Conservation (phyloP, 2,329 filamentous ascomycete genomes). For the Cadophora malorum region DNA sequence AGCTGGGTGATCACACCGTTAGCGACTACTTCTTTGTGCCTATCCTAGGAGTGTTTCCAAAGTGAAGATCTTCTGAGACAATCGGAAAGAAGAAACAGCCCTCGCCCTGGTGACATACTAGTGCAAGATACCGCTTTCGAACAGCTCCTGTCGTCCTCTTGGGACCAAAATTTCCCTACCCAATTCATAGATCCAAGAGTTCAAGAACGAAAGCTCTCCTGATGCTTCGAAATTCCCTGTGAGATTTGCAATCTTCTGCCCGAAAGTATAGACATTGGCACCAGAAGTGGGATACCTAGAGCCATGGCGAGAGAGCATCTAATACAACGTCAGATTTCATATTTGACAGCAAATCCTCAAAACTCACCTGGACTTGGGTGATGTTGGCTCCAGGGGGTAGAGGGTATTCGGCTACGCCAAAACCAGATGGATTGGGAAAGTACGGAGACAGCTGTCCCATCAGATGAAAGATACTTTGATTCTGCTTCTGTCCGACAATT, state of each 20-base stretch:
- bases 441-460: slow-evolving; percentile 76
- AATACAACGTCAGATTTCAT: slow-evolving; percentile 57
- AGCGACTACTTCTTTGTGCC: no score
- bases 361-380: slow-evolving; percentile 62
- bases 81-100: neutral
- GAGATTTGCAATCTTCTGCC: slow-evolving; percentile 62
- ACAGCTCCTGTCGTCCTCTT: slow-evolving; percentile 75
- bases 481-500: slow-evolving; percentile 64
- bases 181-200: slow-evolving; percentile 71
- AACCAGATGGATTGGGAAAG: slow-evolving; percentile 69
- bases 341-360: neutral
- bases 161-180: slow-evolving; percentile 76
- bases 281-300: slow-evolving; percentile 73
- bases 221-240: slow-evolving; percentile 60
- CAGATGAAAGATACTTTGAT: slow-evolving; percentile 72
- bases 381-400: slow-evolving; percentile 71
- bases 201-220: slow-evolving; percentile 69
- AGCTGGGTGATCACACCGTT: slow-evolving; percentile 44
- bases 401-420: slow-evolving; percentile 75
- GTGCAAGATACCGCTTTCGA: slow-evolving; percentile 72
- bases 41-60: no score
- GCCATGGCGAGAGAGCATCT: slow-evolving; percentile 77
- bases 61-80: no score
- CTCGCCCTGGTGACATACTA: slow-evolving; percentile 45
- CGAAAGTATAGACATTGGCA: slow-evolving; percentile 61